Evolutionary conservation across 345 rosid species (phyloP).

Genomic region (Syzygium grande): DNA sequence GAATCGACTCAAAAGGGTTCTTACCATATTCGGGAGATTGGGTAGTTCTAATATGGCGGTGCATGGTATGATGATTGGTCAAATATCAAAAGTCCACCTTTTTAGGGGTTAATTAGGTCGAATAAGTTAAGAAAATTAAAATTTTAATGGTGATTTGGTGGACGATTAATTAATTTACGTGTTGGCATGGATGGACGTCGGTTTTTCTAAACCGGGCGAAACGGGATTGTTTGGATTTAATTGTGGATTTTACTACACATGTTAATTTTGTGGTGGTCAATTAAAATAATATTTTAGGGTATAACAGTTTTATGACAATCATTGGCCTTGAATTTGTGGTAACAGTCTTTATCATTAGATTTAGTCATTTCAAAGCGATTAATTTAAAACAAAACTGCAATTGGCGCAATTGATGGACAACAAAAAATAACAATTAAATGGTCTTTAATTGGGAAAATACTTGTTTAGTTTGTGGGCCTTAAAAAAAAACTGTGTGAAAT

Average conservation of each 20-base stretch:
- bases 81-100: accelerated
- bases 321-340: too few relatives aligned
- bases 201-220: too few relatives aligned
- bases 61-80: background rate
- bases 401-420: too few relatives aligned
- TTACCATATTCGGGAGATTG: background rate
- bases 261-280: too few relatives aligned
- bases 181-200: too few relatives aligned
- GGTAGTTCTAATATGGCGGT: background rate
- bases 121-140: background rate
- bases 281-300: too few relatives aligned
- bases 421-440: background rate
- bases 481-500: background rate
- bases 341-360: background rate
- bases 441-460: too few relatives aligned
- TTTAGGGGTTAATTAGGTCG: background rate
- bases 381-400: accelerated
- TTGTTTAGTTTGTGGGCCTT: background rate
- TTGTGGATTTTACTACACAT: too few relatives aligned
- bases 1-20: too few relatives aligned
- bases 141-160: background rate
- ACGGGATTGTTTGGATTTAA: too few relatives aligned
- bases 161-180: background rate
- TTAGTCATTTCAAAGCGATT: background rate
- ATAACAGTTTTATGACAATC: too few relatives aligned